Conservation (phyloP, 1,139 yeast species). For the Protomyces inundatus region DNA sequence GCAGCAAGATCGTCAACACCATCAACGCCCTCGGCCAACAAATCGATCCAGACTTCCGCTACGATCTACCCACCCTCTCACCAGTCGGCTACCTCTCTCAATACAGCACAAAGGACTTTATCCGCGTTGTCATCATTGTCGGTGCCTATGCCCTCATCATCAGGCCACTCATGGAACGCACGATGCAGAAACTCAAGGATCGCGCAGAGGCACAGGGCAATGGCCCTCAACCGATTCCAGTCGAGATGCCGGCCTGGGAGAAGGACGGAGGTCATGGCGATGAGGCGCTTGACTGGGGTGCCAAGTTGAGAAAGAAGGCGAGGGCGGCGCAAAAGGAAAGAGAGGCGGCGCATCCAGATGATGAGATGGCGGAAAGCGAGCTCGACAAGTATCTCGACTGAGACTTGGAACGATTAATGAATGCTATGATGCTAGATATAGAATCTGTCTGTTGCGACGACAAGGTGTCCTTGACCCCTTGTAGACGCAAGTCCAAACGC, state of each 20-base stretch:
- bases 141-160: conserved; percentile 24
- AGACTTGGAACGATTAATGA: too few relatives aligned
- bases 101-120: conserved; percentile 9
- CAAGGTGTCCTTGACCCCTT: too few relatives aligned
- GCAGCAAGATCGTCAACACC: background rate
- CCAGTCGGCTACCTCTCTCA: conserved; percentile 13
- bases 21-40: conserved; percentile 13
- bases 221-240: conserved; percentile 24
- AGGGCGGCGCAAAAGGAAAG: conserved; percentile 14
- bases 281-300: conserved; percentile 19
- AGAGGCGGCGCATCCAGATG: conserved; percentile 16
- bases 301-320: conserved; percentile 8
- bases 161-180: conserved; percentile 15
- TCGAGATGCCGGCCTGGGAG: conserved; percentile 23
- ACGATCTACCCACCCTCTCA: conserved; percentile 20
- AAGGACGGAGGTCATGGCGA: conserved; percentile 6
- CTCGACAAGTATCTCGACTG: conserved; percentile 23
- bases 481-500: too few relatives aligned
- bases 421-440: too few relatives aligned
- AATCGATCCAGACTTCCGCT: conserved; percentile 19
- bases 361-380: conserved; percentile 20
- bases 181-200: conserved; percentile 17
- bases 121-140: conserved; percentile 14
- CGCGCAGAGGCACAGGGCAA: conserved; percentile 12
- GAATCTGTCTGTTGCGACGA: too few relatives aligned